Evolutionary conservation across 495 filamentous ascomycete genomes (phyloP).

Genomic region (Aspergillus heteromorphus): DNA sequence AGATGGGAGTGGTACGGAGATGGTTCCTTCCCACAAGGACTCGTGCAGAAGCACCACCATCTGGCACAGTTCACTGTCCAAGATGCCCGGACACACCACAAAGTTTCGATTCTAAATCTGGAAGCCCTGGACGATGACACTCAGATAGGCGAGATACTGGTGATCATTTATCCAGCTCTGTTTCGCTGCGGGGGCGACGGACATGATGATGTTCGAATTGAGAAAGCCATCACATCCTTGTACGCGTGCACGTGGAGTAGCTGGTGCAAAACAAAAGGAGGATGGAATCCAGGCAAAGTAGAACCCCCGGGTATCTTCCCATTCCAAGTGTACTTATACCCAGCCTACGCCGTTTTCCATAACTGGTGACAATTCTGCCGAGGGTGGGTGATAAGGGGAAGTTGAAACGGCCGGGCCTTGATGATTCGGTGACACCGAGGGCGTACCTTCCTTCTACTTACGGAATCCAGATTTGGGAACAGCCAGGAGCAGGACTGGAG

Average conservation of each 20-base stretch:
- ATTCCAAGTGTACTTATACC: no score
- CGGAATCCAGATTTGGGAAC: no score
- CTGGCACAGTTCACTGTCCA: not conserved
- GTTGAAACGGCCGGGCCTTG: no score
- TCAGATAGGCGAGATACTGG: not conserved
- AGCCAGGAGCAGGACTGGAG: no score
- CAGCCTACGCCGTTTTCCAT: no score
- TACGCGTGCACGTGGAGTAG: not conserved
- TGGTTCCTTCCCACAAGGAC: not conserved
- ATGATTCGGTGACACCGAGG: no score
- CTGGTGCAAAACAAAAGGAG: not conserved
- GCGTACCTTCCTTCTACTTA: no score
- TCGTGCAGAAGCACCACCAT: not conserved
- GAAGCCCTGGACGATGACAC: not conserved
- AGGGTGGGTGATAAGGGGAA: no score
- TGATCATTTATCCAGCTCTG: not conserved
- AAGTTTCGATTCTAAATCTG: not conserved
- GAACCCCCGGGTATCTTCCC: no score
- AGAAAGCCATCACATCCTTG: not conserved
- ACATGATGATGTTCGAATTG: not conserved
- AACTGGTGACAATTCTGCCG: no score
- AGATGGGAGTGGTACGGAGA: slow-evolving; percentile 1
- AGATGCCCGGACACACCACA: slow-evolving; percentile 1
- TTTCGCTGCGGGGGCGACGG: not conserved
- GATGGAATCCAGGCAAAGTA: not conserved